Percentiles rank a stretch among this genome's conserved stretches.
Evolutionary conservation across 2,329 filamentous ascomycete species (phyloP).

Genomic region (Penicillium sp.): DNA sequence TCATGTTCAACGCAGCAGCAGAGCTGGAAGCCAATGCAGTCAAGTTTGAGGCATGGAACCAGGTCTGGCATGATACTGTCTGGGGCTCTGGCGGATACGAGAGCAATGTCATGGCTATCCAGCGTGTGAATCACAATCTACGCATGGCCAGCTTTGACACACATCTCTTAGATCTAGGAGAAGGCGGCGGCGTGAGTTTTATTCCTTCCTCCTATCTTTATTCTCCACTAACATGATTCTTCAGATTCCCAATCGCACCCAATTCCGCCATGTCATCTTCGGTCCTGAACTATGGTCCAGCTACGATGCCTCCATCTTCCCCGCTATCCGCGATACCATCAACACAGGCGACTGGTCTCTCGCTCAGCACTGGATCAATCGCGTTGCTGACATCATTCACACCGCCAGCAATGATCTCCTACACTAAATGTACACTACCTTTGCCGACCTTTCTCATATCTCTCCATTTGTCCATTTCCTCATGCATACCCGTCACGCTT

Average conservation of each 20-base stretch:
- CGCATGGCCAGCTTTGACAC: constrained; percentile 81
- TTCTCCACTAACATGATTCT: constrained; percentile 13
- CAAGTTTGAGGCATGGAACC: constrained; percentile 74
- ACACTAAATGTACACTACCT: constrained; percentile 23
- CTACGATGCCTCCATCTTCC: constrained; percentile 70
- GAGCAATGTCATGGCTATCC: constrained; percentile 64
- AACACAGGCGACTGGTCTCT: constrained; percentile 68
- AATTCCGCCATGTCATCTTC: constrained; percentile 92
- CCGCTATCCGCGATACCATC: constrained; percentile 80
- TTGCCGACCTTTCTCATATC: neutral
- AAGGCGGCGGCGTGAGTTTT: constrained; percentile 70
- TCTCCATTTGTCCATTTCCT: constrained; percentile 4
- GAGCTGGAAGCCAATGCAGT: constrained; percentile 61
- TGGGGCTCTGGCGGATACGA: constrained; percentile 75
- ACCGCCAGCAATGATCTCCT: constrained; percentile 58
- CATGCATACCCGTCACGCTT: neutral
- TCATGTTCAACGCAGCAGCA: constrained; percentile 64
- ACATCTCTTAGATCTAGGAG: constrained; percentile 73
- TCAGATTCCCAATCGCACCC: constrained; percentile 79
- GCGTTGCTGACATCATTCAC: constrained; percentile 68
- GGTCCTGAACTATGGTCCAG: constrained; percentile 78
- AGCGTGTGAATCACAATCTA: constrained; percentile 75
- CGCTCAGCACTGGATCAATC: constrained; percentile 68
- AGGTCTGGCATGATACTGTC: constrained; percentile 72
- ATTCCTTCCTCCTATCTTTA: neutral